phyloP scores from a whole-genome alignment of 306 rosid genomes.

The Glycine tomentella region DNA sequence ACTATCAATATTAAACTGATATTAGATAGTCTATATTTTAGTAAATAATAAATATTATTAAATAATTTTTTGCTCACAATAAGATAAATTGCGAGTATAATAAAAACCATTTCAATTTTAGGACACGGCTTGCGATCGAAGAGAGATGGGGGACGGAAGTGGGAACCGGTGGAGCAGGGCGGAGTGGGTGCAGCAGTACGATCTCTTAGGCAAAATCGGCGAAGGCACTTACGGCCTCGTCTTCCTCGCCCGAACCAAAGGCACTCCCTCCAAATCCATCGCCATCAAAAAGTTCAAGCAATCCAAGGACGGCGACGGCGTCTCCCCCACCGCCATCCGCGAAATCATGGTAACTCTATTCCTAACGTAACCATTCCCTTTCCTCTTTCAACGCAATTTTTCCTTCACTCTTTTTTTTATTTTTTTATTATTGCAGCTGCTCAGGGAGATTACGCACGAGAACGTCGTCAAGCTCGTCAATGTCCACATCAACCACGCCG shows the following conservation, averaged over 20 bases:
- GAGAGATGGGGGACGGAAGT: conserved; percentile 60
- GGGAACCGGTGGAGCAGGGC: conserved; percentile 63
- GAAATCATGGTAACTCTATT: conserved; percentile 70
- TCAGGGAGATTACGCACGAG: conserved; percentile 82
- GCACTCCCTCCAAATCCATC: conserved; percentile 60
- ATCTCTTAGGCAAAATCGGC: conserved; percentile 82
- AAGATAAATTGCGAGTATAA: no score
- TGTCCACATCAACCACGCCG: conserved; percentile 85
- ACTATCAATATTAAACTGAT: no score
- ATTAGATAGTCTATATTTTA: no score
- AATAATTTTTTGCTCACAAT: no score
- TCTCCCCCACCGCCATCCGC: conserved; percentile 90
- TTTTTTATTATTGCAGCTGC: conserved; percentile 50
- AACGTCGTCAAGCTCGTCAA: conserved; percentile 88
- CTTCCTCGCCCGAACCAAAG: conserved; percentile 70
- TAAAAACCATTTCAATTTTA: no score
- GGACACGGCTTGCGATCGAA: no score
- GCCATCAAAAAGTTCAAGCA: conserved; percentile 90
- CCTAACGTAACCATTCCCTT: no score
- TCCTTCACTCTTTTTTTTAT: neutral
- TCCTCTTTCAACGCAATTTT: no score
- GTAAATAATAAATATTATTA: no score
- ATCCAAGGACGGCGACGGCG: conserved; percentile 88
- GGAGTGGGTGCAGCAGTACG: conserved; percentile 90
- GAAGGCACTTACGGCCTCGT: conserved; percentile 93